Evolutionary conservation across 73 alveolate species (phyloP).

Genomic region (Tetrahymena malaccensis): DNA sequence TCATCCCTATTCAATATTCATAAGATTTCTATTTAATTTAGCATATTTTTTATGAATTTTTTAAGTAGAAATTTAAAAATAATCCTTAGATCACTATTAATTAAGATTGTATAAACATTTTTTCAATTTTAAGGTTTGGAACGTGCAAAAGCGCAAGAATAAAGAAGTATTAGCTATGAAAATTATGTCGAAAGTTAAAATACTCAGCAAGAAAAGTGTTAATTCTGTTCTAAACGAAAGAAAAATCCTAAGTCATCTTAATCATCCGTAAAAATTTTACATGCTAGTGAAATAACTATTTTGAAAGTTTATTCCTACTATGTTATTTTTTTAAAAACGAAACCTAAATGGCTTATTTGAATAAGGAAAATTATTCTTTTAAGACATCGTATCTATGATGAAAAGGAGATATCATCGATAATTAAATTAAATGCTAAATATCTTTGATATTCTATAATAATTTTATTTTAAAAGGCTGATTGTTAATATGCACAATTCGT

Average conservation of each 20-base stretch:
- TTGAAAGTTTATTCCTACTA: neutral
- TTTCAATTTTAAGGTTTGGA: slow-evolving; percentile 48
- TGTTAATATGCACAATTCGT: slow-evolving; percentile 89
- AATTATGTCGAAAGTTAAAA: slow-evolving; percentile 23
- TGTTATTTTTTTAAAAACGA: neutral
- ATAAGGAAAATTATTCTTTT: too few relatives aligned
- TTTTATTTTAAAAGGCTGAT: slow-evolving; percentile 36
- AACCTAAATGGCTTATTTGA: neutral
- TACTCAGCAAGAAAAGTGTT: slow-evolving; percentile 72
- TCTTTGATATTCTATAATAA: neutral
- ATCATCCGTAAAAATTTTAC: slow-evolving; percentile 37
- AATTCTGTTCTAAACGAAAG: slow-evolving; percentile 76
- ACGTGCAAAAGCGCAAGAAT: slow-evolving; percentile 79
- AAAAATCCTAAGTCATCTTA: slow-evolving; percentile 57
- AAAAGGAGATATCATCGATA: too few relatives aligned
- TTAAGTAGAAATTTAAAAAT: neutral
- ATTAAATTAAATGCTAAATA: neutral
- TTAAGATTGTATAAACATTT: too few relatives aligned
- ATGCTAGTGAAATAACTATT: neutral
- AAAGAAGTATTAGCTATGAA: slow-evolving; percentile 24
- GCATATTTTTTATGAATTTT: too few relatives aligned
- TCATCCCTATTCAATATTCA: neutral
- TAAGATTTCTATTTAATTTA: slow-evolving; percentile 7
- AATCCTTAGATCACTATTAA: too few relatives aligned
- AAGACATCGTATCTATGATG: neutral